phyloP scores from a whole-genome alignment of 768 basidiomycete genomes.

The Dioszegia aurantiaca region DNA sequence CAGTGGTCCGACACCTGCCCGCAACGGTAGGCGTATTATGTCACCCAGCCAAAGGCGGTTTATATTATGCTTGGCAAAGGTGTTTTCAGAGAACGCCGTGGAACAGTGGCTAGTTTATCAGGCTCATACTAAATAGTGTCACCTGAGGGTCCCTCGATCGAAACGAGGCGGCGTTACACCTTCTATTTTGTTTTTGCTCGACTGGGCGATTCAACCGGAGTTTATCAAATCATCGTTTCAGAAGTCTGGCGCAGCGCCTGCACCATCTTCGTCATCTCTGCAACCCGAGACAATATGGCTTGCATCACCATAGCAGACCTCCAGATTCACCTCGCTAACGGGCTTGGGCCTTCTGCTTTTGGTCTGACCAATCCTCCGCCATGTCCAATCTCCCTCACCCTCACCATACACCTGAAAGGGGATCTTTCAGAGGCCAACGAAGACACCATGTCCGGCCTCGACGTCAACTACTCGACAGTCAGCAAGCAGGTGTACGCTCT shows the following conservation, averaged over 20 bases:
- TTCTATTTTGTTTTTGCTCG: conserved; percentile 10
- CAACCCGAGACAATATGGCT: conserved; percentile 24
- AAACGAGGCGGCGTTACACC: conserved; percentile 16
- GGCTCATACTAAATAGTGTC: conserved; percentile 16
- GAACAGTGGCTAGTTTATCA: conserved; percentile 20
- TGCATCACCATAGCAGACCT: conserved; percentile 50
- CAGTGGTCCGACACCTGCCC: no score
- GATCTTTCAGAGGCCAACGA: conserved; percentile 59
- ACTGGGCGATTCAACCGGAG: background rate
- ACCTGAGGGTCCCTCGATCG: conserved; percentile 19
- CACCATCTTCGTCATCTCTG: background rate
- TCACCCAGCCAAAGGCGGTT: no score
- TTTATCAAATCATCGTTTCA: background rate
- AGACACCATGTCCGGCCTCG: conserved; percentile 57
- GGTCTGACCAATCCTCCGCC: conserved; percentile 52
- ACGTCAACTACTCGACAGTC: conserved; percentile 66
- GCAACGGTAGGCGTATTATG: no score
- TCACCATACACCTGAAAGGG: conserved; percentile 49
- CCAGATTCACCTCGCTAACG: conserved; percentile 44
- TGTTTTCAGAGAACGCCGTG: conserved; percentile 9
- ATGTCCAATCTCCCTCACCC: conserved; percentile 58
- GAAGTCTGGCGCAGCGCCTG: background rate
- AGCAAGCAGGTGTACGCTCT: conserved; percentile 55
- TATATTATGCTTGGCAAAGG: background rate
- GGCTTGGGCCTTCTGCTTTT: conserved; percentile 51